These are phyloP conservation scores for Suhomyces prunicola DNA, from an alignment of 805 yeast genomes.

Conservation along the genomic window DNA sequence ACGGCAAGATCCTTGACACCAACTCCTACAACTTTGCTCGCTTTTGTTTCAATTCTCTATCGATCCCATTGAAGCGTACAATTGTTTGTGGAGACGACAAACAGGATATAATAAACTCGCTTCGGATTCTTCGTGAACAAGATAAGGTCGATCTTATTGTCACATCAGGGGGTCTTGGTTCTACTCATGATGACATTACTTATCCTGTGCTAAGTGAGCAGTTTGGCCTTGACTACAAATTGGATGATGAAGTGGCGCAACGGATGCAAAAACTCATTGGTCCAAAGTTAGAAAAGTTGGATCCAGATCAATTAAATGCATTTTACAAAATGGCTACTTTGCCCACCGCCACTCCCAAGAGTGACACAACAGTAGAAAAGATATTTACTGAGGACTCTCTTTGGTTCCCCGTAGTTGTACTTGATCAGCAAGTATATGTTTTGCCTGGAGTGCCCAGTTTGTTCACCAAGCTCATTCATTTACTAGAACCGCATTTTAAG, in stretches of 20 bases:
- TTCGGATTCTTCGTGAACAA: slow-evolving; percentile 41
- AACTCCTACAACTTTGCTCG: slow-evolving; percentile 72
- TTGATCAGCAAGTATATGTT: slow-evolving; percentile 63
- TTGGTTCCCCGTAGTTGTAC: slow-evolving; percentile 83
- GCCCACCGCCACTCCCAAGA: slow-evolving; percentile 45
- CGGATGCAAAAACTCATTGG: slow-evolving; percentile 55
- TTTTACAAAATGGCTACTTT: slow-evolving; percentile 78
- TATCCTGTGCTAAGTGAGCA: slow-evolving; percentile 72
- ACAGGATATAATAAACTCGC: slow-evolving; percentile 55
- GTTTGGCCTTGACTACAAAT: slow-evolving; percentile 45
- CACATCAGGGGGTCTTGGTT: slow-evolving; percentile 77
- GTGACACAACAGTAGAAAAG: slow-evolving; percentile 36
- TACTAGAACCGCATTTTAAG: slow-evolving; percentile 36
- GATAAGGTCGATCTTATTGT: slow-evolving; percentile 62
- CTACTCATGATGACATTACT: slow-evolving; percentile 89
- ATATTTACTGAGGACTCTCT: slow-evolving; percentile 44
- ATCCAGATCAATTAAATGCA: slow-evolving; percentile 50
- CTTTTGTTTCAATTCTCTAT: slow-evolving; percentile 58
- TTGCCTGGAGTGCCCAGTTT: slow-evolving; percentile 84
- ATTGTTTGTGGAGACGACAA: slow-evolving; percentile 77
- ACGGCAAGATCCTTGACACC: slow-evolving; percentile 79
- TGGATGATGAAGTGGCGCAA: slow-evolving; percentile 56
- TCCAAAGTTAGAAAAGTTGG: slow-evolving; percentile 28
- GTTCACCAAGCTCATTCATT: slow-evolving; percentile 53
- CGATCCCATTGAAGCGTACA: slow-evolving; percentile 64